phyloP scores from a whole-genome alignment of 179 eudicot species.

The Sideroxylon spinosum region DNA sequence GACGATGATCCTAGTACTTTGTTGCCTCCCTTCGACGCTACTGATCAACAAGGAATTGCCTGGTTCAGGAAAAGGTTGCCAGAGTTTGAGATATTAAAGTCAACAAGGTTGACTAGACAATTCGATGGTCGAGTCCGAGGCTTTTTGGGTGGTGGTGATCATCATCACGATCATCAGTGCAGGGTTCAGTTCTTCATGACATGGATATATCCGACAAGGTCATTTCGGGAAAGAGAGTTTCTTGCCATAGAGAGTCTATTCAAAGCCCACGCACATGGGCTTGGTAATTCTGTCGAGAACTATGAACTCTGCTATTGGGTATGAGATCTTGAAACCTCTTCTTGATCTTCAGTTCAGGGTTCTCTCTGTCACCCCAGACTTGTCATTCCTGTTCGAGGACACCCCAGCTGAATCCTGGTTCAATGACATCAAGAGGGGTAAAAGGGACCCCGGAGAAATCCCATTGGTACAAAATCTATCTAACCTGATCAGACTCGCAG shows the following conservation, averaged over 20 bases:
- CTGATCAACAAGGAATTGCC: conserved; percentile 15
- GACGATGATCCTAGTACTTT: background rate
- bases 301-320: conserved; percentile 53
- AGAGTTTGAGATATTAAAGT: conserved; percentile 20
- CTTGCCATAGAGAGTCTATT: conserved; percentile 50
- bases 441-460: conserved; percentile 51
- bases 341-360: conserved; percentile 36
- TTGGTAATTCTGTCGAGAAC: conserved; percentile 56
- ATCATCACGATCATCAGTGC: conserved; percentile 21
- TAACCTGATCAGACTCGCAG: conserved; percentile 66
- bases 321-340: conserved; percentile 34
- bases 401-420: conserved; percentile 66
- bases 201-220: conserved; percentile 54
- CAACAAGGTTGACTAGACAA: conserved; percentile 13
- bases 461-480: conserved; percentile 87
- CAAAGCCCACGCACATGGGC: conserved; percentile 34
- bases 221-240: conserved; percentile 47
- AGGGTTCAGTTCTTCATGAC: conserved; percentile 50
- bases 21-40: conserved; percentile 17
- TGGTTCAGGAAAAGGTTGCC: conserved; percentile 25
- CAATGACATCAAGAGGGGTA: conserved; percentile 43
- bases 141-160: conserved; percentile 21
- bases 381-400: conserved; percentile 31
- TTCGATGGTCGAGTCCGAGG: conserved; percentile 35
- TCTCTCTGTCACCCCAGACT: conserved; percentile 41